Evolutionary conservation across 192 early-diverging fungal genomes (phyloP).

Genomic region (Linnemannia elongata): DNA sequence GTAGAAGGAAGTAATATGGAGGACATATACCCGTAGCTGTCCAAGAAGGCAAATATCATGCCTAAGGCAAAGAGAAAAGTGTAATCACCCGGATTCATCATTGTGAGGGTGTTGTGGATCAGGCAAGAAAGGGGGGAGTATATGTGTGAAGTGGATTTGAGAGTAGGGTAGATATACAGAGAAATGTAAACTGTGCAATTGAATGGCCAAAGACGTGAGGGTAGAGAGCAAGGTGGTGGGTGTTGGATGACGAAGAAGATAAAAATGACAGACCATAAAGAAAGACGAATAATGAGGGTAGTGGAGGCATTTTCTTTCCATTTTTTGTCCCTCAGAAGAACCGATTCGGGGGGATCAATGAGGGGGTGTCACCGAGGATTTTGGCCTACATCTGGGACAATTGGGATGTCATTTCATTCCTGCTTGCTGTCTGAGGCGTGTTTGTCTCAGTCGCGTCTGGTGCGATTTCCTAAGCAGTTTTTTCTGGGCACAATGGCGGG

Average conservation of each 20-base stretch:
- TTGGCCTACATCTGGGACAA: not conserved
- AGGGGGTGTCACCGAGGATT: not conserved
- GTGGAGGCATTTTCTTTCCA: not conserved
- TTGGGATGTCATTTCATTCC: not conserved
- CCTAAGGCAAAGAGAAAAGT: conserved; percentile 79
- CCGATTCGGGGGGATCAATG: not conserved
- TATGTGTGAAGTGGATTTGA: conserved; percentile 5
- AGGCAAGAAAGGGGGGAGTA: no score
- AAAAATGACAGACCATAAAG: not conserved
- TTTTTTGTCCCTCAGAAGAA: not conserved
- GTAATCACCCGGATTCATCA: conserved; percentile 55
- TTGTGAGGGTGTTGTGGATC: not conserved
- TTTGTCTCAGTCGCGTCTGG: not conserved
- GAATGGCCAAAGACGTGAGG: not conserved
- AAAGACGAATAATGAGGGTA: not conserved
- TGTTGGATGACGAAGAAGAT: not conserved
- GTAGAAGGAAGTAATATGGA: not conserved
- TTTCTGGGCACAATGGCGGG: not conserved
- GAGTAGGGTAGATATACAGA: not conserved
- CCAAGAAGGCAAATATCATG: conserved; percentile 74
- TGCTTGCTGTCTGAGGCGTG: not conserved
- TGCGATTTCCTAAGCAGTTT: not conserved
- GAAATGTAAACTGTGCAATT: not conserved
- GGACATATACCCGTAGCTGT: conserved; percentile 69
- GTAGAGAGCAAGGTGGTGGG: not conserved